Base-by-base conservation (phyloP, 768 basidiomycete genomes). In the Hydnomerulius pinastri region DNA sequence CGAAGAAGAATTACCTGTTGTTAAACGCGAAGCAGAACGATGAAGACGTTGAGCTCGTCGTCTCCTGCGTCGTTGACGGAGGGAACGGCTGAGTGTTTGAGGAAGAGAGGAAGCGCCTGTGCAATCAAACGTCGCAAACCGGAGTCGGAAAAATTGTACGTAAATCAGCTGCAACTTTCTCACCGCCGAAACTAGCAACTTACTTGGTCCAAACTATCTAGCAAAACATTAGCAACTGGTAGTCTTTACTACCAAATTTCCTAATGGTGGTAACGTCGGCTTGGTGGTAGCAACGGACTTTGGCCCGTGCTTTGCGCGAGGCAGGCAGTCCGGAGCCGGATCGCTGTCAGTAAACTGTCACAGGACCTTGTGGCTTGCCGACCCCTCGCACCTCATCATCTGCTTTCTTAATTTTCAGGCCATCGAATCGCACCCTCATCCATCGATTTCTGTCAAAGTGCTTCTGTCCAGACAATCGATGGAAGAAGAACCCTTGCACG, bases 121-220 rank as follows among this genome's bases (percentile, higher is more conserved):
- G 36, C 61, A 55, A 57, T 59, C 59, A 33, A 48, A 46, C 32
- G 41, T 33, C 48, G 13, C 48, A 44, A 48, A 46, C 59, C 64
- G 49, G 54, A 66, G 62, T 68, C 54, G 43, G 57, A 69, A 61
- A 47, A 27, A 46, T 65, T 33, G 40, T 55, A 60, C 54, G 54
- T 64, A 53, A 53, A 53, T 49, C 42, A 52, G 23, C 13, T 51
- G 32, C 28, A 39, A 43, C 41, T 54, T 62, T 67, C 60, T 40
- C 54, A 59, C 55, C 45, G 40, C 37, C 32, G 21, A 43, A 42
- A 12, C 28, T 6, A 43, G 4, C n/a, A n/a, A n/a, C n/a, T n/a
- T 21, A 40, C 23, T 40, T 8, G 38, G 17, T 11, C 29, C 13
- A 35, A 6, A 15, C 13, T 15, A 15, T 1, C 28, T 37, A 15